Evolutionary conservation across 2,329 filamentous ascomycete species (phyloP).

Genomic region (Curvularia eragrostidis): DNA sequence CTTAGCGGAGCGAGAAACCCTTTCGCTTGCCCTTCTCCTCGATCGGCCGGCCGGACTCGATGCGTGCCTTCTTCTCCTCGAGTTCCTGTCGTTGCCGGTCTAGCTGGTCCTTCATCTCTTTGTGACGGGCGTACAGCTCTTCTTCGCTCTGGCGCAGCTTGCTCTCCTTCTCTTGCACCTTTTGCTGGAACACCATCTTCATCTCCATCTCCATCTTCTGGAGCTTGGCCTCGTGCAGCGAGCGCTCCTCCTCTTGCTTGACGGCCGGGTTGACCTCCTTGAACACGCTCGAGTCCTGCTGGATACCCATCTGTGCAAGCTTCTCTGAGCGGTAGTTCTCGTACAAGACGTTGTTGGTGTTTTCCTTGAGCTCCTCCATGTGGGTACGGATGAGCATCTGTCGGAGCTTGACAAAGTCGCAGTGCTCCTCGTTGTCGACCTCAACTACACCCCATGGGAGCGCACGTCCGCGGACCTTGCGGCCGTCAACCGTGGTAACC

Average conservation of each 20-base stretch:
- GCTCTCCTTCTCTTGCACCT: constrained; percentile 99
- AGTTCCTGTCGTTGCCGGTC: constrained; percentile 93
- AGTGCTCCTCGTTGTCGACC: constrained; percentile 99
- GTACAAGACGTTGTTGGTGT: constrained; percentile 98
- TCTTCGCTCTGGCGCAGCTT: constrained; percentile 99
- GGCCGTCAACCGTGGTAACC: constrained; percentile 87
- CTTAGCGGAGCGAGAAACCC: constrained; percentile 96
- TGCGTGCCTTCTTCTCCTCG: constrained; percentile 95
- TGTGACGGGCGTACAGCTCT: constrained; percentile 95
- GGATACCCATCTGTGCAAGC: constrained; percentile 97
- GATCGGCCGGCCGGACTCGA: constrained; percentile 93
- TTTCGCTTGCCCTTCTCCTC: constrained; percentile 99
- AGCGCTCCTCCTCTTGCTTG: constrained; percentile 99
- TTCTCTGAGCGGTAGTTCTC: constrained; percentile 99
- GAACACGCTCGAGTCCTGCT: constrained; percentile 98
- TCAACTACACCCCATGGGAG: constrained; percentile 99
- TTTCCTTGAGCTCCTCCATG: constrained; percentile 99
- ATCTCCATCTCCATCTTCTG: constrained; percentile 99
- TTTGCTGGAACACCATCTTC: constrained; percentile 99
- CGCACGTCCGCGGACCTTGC: constrained; percentile 92
- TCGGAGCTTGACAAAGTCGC: constrained; percentile 98
- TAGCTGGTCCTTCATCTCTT: constrained; percentile 99
- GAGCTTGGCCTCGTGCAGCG: constrained; percentile 98
- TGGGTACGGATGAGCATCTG: constrained; percentile 99
- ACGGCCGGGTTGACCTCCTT: constrained; percentile 99